Conservation (phyloP, 495 filamentous ascomycete genomes). For the Parathielavia appendiculata region DNA sequence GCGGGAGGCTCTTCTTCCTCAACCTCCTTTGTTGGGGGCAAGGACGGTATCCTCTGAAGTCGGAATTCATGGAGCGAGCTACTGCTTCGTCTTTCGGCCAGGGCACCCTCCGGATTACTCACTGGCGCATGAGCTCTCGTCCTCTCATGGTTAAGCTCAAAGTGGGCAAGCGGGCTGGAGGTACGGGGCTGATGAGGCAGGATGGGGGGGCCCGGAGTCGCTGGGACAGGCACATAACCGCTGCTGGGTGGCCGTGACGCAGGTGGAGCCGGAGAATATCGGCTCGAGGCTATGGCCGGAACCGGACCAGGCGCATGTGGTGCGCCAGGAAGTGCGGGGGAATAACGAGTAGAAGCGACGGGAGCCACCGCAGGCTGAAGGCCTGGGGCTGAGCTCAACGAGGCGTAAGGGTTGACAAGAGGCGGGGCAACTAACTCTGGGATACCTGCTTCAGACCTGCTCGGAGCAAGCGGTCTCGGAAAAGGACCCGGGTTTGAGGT, state of each 20-base stretch:
- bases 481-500: conserved; percentile 16
- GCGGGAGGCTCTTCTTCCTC: conserved; percentile 43
- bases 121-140: conserved; percentile 27
- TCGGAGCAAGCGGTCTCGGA: conserved; percentile 27
- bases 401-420: conserved; percentile 59
- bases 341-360: conserved; percentile 48
- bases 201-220: conserved; percentile 39
- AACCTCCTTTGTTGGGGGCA: conserved; percentile 51
- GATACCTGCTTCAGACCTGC: conserved; percentile 24
- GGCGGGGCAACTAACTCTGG: conserved; percentile 50
- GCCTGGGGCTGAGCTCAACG: conserved; percentile 36
- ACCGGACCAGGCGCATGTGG: conserved; percentile 32
- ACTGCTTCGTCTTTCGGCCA: conserved; percentile 41
- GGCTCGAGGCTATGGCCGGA: conserved; percentile 39
- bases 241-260: conserved; percentile 33
- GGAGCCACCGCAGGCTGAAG: conserved; percentile 41
- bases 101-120: conserved; percentile 30
- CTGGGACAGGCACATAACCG: conserved; percentile 38
- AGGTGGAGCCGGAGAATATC: conserved; percentile 53
- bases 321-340: conserved; percentile 52
- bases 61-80: conserved; percentile 45
- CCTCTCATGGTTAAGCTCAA: conserved; percentile 45
- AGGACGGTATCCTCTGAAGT: conserved; percentile 41
- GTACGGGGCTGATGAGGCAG: conserved; percentile 77
- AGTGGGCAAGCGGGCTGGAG: conserved; percentile 77